Evolutionary conservation across 164 flowering plant species (phyloP).

Genomic region (Paratinospora sagittata): DNA sequence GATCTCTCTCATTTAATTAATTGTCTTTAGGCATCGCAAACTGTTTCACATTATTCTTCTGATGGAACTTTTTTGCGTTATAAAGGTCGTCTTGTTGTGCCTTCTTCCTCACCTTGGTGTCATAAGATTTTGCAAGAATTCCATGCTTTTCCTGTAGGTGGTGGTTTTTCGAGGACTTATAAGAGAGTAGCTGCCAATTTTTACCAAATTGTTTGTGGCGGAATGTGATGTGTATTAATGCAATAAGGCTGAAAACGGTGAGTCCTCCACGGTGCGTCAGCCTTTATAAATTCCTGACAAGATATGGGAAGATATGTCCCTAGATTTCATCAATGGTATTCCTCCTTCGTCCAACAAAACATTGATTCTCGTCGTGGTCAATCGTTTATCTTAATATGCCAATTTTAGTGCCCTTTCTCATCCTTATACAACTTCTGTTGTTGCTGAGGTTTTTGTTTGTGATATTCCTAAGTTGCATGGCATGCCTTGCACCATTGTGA

Average conservation of each 20-base stretch:
- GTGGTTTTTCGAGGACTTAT: not conserved
- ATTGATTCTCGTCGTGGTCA: not conserved
- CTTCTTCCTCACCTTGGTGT: slow-evolving; percentile 1
- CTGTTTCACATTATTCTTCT: too few species aligned
- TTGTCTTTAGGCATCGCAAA: too few species aligned
- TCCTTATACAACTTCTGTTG: not conserved
- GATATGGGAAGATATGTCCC: not conserved
- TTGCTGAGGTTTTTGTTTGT: not conserved
- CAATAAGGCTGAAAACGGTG: not conserved
- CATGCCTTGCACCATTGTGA: not conserved
- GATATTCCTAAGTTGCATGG: not conserved
- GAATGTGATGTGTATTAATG: not conserved
- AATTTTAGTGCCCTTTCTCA: slow-evolving; percentile 1
- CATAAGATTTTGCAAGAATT: not conserved
- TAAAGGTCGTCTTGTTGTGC: not conserved
- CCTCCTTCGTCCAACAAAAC: not conserved
- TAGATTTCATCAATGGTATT: not conserved
- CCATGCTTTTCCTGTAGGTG: not conserved
- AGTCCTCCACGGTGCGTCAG: not conserved
- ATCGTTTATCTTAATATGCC: not conserved
- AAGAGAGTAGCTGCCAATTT: not conserved
- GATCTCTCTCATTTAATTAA: too few species aligned
- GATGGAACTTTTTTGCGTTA: not conserved
- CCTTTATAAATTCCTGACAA: not conserved
- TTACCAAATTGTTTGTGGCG: not conserved